Percentiles rank a stretch among this genome's conserved stretches.
Evolutionary conservation across 208 protist genomes (phyloP).

Genomic region (Lotmaria passim): DNA sequence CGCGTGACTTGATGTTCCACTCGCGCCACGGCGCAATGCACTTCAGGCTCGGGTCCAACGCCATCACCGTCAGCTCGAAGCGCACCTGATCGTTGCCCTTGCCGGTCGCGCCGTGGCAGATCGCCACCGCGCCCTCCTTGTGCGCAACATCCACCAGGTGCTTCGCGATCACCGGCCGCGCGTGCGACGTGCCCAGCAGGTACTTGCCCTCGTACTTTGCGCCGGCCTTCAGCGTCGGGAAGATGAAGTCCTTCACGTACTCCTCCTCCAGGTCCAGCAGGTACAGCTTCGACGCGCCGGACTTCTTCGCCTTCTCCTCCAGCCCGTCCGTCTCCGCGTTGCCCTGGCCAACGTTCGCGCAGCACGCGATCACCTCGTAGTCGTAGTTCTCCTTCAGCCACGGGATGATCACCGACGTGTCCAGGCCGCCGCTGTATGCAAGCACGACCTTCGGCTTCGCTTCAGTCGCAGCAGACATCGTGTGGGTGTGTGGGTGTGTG

Average conservation of each 20-base stretch:
- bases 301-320: conserved; percentile 38
- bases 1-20: conserved; percentile 42
- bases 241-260: conserved; percentile 37
- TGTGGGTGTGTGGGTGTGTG: too few relatives aligned
- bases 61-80: conserved; percentile 41
- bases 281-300: conserved; percentile 37
- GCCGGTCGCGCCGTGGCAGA: conserved; percentile 37
- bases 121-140: conserved; percentile 41
- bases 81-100: conserved; percentile 39
- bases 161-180: conserved; percentile 35
- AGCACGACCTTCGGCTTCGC: conserved; percentile 36
- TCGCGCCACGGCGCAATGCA: conserved; percentile 36
- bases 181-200: conserved; percentile 38
- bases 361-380: conserved; percentile 40
- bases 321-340: conserved; percentile 31
- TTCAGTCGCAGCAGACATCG: background rate
- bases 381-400: conserved; percentile 41
- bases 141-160: conserved; percentile 41
- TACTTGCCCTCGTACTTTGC: too few relatives aligned
- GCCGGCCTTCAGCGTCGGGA: conserved; percentile 39
- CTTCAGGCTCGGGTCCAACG: conserved; percentile 37
- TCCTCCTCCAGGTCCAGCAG: conserved; percentile 34
- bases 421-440: conserved; percentile 35
- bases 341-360: conserved; percentile 34
- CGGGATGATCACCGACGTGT: conserved; percentile 36